A percentile compares a stretch with the other conserved stretches of the same genome.
Evolutionary conservation across 2,329 filamentous ascomycete species (phyloP).

Genomic region (Colletotrichum costaricense): DNA sequence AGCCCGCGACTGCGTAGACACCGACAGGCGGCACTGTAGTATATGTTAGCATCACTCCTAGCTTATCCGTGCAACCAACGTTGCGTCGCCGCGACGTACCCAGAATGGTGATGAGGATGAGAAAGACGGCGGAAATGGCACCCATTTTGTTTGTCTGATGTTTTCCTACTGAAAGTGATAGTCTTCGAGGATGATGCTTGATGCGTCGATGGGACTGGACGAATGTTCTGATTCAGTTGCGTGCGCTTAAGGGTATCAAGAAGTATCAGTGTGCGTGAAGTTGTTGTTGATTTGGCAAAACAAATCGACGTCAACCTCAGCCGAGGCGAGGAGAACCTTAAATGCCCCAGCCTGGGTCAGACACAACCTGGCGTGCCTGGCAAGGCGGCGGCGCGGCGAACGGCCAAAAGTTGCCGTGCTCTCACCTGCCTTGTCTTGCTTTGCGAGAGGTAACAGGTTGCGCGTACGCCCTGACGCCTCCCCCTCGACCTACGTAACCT

Average conservation of each 20-base stretch:
- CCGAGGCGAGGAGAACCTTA: slow-evolving; percentile 29
- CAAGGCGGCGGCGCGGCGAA: neutral
- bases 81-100: slow-evolving; percentile 50
- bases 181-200: slow-evolving; percentile 30
- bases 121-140: slow-evolving; percentile 58
- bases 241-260: slow-evolving; percentile 12
- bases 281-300: slow-evolving; percentile 10
- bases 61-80: neutral
- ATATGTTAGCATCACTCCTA: slow-evolving; percentile 36
- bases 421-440: neutral
- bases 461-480: slow-evolving; percentile 24
- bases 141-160: slow-evolving; percentile 55
- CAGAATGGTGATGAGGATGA: slow-evolving; percentile 64
- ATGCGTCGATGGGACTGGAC: neutral
- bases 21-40: slow-evolving; percentile 73
- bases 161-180: neutral
- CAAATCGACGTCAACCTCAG: neutral
- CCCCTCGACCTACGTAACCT: neutral
- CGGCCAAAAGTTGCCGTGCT: slow-evolving; percentile 27
- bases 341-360: slow-evolving; percentile 15
- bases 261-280: neutral
- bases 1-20: slow-evolving; percentile 73
- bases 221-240: slow-evolving; percentile 1
- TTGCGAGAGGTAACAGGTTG: slow-evolving; percentile 14
- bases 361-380: slow-evolving; percentile 4